phyloP scores from a whole-genome alignment of 2,329 filamentous ascomycete genomes.

The Pseudogymnoascus verrucosus region DNA sequence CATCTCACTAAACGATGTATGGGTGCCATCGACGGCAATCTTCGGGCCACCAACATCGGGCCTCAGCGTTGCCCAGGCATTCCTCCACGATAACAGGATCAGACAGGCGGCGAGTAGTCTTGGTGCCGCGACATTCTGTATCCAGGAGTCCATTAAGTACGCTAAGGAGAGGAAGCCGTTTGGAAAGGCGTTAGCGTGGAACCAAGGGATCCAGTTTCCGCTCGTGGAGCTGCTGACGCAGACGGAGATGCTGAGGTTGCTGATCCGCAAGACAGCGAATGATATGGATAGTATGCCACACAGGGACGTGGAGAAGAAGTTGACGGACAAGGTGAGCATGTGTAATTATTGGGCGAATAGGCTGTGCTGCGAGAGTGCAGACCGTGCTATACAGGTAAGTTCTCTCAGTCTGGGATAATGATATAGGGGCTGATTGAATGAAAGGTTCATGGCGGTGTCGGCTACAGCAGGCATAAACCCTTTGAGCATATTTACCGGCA shows the following conservation, averaged over 20 bases:
- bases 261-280: conserved; percentile 52
- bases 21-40: conserved; percentile 43
- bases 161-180: conserved; percentile 47
- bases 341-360: conserved; percentile 60
- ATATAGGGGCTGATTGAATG: neutral
- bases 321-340: conserved; percentile 57
- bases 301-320: conserved; percentile 41
- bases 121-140: conserved; percentile 51
- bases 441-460: conserved; percentile 46
- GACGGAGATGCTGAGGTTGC: conserved; percentile 51
- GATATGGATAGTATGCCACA: conserved; percentile 51
- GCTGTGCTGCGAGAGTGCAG: conserved; percentile 51
- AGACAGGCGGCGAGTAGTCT: conserved; percentile 55
- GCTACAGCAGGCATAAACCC: conserved; percentile 49
- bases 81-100: conserved; percentile 58
- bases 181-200: conserved; percentile 46
- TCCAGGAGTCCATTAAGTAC: conserved; percentile 48
- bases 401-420: neutral
- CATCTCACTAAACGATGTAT: conserved; percentile 47
- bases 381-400: conserved; percentile 50
- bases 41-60: conserved; percentile 46
- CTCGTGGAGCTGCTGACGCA: conserved; percentile 55
- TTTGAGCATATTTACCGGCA: conserved; percentile 61
- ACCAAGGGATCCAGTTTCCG: conserved; percentile 57
- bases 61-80: conserved; percentile 54